A percentile compares a stretch with the other conserved stretches of the same genome.
These are phyloP conservation scores for Harringtonia aguacate DNA, from an alignment of 2,329 filamentous ascomycete species.

Conservation along the genomic window DNA sequence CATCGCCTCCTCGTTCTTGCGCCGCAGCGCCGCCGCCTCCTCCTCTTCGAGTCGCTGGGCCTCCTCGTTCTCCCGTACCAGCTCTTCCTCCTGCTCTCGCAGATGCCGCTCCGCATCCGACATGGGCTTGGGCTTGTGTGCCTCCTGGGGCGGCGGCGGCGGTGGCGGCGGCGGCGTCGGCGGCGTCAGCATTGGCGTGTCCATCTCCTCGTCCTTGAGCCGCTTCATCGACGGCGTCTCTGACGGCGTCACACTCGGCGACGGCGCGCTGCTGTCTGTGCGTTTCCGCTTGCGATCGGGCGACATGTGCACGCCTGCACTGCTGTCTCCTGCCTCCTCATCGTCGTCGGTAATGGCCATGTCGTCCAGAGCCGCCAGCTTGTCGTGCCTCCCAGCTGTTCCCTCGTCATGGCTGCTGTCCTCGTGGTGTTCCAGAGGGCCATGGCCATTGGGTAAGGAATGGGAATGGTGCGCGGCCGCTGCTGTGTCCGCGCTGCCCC, in stretches of 20 bases:
- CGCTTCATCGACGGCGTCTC: conserved; percentile 51
- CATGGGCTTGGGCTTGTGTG: conserved; percentile 10
- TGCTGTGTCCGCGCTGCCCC: not conserved
- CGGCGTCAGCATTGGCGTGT: conserved; percentile 33
- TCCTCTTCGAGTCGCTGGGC: not conserved
- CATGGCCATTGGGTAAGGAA: no score
- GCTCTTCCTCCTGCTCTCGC: conserved; percentile 37
- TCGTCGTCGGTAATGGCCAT: conserved; percentile 14
- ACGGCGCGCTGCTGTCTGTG: conserved; percentile 21
- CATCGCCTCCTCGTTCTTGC: not conserved
- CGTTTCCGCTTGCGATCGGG: conserved; percentile 57
- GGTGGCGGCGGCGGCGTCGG: conserved; percentile 25
- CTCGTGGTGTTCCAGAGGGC: no score
- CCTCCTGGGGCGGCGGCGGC: conserved; percentile 5
- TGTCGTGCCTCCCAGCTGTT: conserved; percentile 2
- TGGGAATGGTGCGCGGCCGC: no score
- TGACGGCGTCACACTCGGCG: conserved; percentile 35
- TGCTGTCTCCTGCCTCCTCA: not conserved
- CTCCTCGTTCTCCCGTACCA: conserved; percentile 44
- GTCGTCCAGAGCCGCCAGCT: conserved; percentile 20
- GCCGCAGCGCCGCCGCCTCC: not conserved
- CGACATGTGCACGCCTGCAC: conserved; percentile 30
- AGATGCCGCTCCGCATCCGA: conserved; percentile 33
- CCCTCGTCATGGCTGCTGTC: not conserved
- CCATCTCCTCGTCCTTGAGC: conserved; percentile 33